Percentiles rank a stretch among this genome's conserved stretches.
Conservation (phyloP, 768 basidiomycete species). For the Cantharellus anzutake region DNA sequence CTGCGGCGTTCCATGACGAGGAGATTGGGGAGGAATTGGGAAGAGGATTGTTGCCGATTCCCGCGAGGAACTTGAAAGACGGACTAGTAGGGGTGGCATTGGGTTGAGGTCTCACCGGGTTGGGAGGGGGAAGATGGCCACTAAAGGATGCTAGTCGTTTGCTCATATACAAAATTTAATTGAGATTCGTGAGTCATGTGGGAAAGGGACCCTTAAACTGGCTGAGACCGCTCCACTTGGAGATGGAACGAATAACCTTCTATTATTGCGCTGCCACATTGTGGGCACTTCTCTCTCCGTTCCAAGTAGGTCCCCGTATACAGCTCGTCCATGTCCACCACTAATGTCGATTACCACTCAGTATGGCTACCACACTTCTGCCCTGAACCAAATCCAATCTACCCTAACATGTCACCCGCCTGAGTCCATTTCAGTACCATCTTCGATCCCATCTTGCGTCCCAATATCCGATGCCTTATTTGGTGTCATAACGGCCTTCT, state of each 20-base stretch:
- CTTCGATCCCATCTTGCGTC: constrained; percentile 47
- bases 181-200: too few species aligned
- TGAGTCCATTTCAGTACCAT: constrained; percentile 8
- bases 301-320: not conserved
- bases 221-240: not conserved
- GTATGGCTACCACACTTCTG: constrained; percentile 89
- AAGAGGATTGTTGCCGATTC: too few species aligned
- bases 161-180: constrained; percentile 19
- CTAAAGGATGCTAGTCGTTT: constrained; percentile 56
- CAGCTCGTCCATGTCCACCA: not conserved
- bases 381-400: constrained; percentile 73
- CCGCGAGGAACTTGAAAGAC: too few species aligned
- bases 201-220: too few species aligned
- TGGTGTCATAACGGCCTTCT: constrained; percentile 67
- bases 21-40: too few species aligned
- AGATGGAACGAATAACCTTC: not conserved
- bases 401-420: constrained; percentile 46
- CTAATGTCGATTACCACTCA: constrained; percentile 12
- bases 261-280: not conserved
- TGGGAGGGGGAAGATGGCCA: constrained; percentile 60
- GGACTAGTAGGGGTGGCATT: too few species aligned
- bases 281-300: not conserved
- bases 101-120: constrained; percentile 32
- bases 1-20: too few species aligned
- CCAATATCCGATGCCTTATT: constrained; percentile 60